Evolutionary conservation across 495 filamentous ascomycete species (phyloP), one percentile per base, ranked within the genome.

Genomic region (Sporormia fimetaria): DNA sequence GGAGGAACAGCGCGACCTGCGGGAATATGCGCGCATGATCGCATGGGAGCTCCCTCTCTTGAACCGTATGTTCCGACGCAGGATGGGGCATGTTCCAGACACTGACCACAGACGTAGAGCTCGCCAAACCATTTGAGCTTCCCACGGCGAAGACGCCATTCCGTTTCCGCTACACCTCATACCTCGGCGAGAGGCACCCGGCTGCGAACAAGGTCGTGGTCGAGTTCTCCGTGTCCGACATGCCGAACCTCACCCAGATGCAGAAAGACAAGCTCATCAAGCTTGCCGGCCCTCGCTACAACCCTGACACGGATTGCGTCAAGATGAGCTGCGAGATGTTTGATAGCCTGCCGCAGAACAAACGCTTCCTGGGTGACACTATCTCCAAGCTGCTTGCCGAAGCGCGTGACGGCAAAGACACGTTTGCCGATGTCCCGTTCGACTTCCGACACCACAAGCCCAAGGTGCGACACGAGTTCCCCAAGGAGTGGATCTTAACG

Each of bases 1-100:
- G 41, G 87, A 95, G 55, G 71, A 86, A 57, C 85, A 88, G 54
- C 73, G 90, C 23, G 90, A 99, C 59, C 69, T 83, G 49, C 70
- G 90, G 67, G 79, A 94, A 48, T 94, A 93, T 56, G 77, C 83
- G 17, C 72, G 90, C 34, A 70, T 94, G 49, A 71, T 79, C 28
- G 86, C 87, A 23, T 99, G 93, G 86, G 90, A 96, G 63, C 85
- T 96, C 86, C 90, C 90, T 14, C 63, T 88, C 47, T 67, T 98
- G 37, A 75, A 78, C 55, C 79, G 85, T 94, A 77, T 56, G 80
- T 62, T 33, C 10, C 34, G n/a, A 12, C 26, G 18, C 11, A 7
- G 27, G 16, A 31, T 30, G 7, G 16, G 30, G 2, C 20, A 9
- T 38, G 8, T 10, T 27, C 12, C 17, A 22, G 11, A n/a, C 5